Conservation (phyloP, 2,329 filamentous ascomycete species). For the Neonectria magnoliae region DNA sequence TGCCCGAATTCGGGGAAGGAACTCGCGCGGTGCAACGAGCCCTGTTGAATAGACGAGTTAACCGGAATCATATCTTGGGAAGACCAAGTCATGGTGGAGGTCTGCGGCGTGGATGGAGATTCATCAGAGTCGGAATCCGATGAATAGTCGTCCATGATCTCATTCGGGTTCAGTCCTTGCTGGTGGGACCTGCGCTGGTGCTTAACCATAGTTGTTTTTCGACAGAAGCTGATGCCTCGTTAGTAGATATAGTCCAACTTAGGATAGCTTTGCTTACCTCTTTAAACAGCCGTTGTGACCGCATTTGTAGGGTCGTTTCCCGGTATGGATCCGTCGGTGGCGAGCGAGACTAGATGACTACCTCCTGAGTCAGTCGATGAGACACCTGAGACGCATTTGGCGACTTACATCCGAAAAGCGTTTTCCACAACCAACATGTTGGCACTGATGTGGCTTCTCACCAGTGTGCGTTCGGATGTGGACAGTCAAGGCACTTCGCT, state of each 20-base stretch:
- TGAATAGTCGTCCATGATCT: constrained; percentile 62
- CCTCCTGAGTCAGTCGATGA: constrained; percentile 20
- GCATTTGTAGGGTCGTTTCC: constrained; percentile 73
- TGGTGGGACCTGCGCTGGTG: constrained; percentile 71
- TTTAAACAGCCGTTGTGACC: constrained; percentile 70
- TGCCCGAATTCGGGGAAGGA: constrained; percentile 66
- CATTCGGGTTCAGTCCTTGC: constrained; percentile 65
- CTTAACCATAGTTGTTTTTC: constrained; percentile 78
- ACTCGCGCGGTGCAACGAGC: constrained; percentile 60
- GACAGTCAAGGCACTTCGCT: constrained; percentile 75
- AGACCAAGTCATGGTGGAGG: constrained; percentile 63
- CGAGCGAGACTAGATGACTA: constrained; percentile 73
- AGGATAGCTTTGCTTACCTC: constrained; percentile 55
- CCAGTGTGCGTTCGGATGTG: constrained; percentile 77
- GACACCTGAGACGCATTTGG: background rate
- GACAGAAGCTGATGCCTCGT: constrained; percentile 67
- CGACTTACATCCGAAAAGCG: constrained; percentile 73
- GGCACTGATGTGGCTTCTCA: constrained; percentile 77
- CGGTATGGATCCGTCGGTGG: constrained; percentile 73
- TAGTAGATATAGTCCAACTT: constrained; percentile 22
- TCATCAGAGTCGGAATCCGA: constrained; percentile 69
- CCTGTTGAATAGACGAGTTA: constrained; percentile 49
- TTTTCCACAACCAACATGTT: constrained; percentile 72
- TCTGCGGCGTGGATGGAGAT: constrained; percentile 67
- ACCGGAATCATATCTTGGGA: constrained; percentile 54